Evolutionary conservation across 208 protist species (phyloP).

Genomic region (Leishmania tropica): DNA sequence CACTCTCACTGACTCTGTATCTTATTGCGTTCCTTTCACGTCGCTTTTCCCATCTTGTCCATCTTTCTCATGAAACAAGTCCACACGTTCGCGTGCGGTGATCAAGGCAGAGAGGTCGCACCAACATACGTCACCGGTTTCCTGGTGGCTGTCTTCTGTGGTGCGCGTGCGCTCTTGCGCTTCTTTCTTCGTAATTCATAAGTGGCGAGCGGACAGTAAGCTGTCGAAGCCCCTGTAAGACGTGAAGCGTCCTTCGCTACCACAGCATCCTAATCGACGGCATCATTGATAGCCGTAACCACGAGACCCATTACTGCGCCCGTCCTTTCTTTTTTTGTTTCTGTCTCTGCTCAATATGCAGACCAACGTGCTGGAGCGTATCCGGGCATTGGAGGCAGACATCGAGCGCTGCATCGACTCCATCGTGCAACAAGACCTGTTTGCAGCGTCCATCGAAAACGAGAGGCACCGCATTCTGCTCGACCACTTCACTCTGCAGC

Average conservation of each 20-base stretch:
- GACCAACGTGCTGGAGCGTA: constrained; percentile 74
- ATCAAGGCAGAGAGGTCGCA: not conserved
- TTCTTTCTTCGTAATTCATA: not conserved
- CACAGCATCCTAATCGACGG: not conserved
- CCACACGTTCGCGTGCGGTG: not conserved
- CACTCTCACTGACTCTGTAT: not conserved
- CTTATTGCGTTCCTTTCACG: constrained; percentile 5
- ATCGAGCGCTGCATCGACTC: constrained; percentile 79
- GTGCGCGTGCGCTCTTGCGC: not conserved
- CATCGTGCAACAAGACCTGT: constrained; percentile 84
- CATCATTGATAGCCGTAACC: not conserved
- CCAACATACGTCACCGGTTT: not conserved
- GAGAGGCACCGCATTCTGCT: constrained; percentile 73
- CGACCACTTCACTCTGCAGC: constrained; percentile 77
- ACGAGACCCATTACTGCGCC: not conserved
- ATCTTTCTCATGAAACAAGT: not conserved
- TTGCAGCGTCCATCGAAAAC: constrained; percentile 51
- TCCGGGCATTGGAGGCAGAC: constrained; percentile 81
- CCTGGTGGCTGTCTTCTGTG: not conserved
- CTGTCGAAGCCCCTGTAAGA: not conserved
- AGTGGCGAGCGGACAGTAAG: not conserved
- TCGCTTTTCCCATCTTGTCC: not conserved
- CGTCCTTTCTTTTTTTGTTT: not conserved
- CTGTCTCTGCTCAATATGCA: constrained; percentile 32
- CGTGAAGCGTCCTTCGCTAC: not conserved